Base-by-base conservation (phyloP, 1,284 basidiomycete genomes). In the Waitea zeae region DNA sequence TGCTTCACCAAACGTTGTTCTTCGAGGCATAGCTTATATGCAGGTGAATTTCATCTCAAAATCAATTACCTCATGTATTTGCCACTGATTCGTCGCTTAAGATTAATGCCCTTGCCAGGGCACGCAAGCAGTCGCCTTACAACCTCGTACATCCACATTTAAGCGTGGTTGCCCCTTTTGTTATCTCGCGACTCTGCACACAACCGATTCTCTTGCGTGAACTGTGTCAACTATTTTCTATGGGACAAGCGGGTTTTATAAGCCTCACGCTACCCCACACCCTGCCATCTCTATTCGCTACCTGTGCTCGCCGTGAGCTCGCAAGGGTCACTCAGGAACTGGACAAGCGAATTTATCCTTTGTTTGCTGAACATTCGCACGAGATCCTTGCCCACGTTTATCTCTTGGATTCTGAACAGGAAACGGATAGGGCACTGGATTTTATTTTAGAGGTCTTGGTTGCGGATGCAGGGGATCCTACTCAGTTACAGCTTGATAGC, bases 371-470 rank as follows among this genome's bases (percentile, higher is more conserved):
- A 26, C 63, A 74, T 17, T 57, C 74, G 38, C 61, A 72, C 20
- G 52, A 64, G n/a, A 72, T 89, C 27, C 61, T 93, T 5, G 72
- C 83, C 1, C 62, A 77, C 41, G 60, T 81, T 1, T 82, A 86
- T 48, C 64, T 81, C 36, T 56, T 78, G 9, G 59, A 67, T 14
- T 61, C 59, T 3, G 52, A 64, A 3, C 56, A 55, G 0, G 59
- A 67, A 39, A 73, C 70, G 1, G 62, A 67, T 17, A 61, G 61
- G 37, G 68, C 67, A 0, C 50, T 90, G 17, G 50, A 57, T 1
- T 86, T 86, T 43, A 63, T 89, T 20, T 49, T 74, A 18, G 56
- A 62, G 20, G 49, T 67, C 13, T 49, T 82, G 18, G 46, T 53
- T 20, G 58, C 58, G 2, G 59, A 59, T 3, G 45, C 43, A 7